Conservation (phyloP, 805 yeast species). For the Blastobotrys parvus region DNA sequence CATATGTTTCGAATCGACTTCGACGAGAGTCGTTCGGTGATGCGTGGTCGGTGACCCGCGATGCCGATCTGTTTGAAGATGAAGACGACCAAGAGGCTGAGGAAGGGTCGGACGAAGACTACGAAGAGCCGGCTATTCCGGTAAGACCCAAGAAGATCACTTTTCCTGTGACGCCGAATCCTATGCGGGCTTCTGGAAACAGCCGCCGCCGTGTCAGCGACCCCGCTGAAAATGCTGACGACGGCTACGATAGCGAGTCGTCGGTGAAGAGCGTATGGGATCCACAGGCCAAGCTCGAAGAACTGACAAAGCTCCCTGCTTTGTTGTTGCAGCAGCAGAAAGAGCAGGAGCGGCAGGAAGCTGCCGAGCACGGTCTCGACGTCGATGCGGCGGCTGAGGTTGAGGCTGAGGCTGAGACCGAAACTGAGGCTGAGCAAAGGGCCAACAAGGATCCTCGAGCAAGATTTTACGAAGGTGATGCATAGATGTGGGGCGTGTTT, state of each 20-base stretch:
- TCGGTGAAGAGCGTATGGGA: slow-evolving; percentile 3
- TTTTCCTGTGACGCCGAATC: not conserved
- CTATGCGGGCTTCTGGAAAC: not conserved
- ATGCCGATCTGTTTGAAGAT: not conserved
- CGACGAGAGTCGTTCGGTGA: not conserved
- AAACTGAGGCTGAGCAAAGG: too few species aligned
- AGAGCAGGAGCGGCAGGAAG: not conserved
- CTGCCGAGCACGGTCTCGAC: too few species aligned
- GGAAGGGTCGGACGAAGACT: not conserved
- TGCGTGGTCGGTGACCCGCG: not conserved
- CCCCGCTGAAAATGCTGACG: not conserved
- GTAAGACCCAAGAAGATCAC: not conserved
- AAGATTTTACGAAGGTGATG: too few species aligned
- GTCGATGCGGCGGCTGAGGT: too few species aligned
- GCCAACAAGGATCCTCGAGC: too few species aligned
- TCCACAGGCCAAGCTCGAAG: slow-evolving; percentile 16
- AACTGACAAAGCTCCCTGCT: slow-evolving; percentile 10
- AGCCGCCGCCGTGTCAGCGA: too few species aligned
- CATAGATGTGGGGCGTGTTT: too few species aligned
- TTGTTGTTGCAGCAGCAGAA: not conserved
- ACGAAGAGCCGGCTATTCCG: not conserved
- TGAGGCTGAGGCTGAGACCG: too few species aligned
- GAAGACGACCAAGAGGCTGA: slow-evolving; percentile 4
- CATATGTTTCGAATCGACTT: not conserved
- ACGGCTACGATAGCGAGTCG: not conserved